phyloP scores from a whole-genome alignment of 371 early-diverging fungal genomes.

The Mortierella sp. region DNA sequence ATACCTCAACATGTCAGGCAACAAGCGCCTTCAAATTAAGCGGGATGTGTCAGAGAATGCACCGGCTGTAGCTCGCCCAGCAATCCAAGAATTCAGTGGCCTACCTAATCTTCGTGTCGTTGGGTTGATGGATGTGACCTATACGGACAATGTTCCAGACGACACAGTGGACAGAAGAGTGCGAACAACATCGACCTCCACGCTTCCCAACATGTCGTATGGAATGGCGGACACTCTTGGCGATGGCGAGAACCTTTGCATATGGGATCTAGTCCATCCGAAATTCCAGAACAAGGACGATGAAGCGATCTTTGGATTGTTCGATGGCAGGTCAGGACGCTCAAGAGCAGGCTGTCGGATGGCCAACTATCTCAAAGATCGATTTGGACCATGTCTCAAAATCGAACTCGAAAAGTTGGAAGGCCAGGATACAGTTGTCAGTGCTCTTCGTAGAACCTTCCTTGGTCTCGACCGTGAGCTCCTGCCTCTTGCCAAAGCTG shows the following conservation, averaged over 20 bases:
- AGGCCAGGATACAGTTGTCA: constrained; percentile 64
- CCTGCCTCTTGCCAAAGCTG: constrained; percentile 56
- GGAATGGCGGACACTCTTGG: constrained; percentile 90
- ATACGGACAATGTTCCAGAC: constrained; percentile 83
- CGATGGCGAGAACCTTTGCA: constrained; percentile 66
- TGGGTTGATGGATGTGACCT: constrained; percentile 90
- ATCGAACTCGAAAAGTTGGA: constrained; percentile 77
- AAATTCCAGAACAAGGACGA: constrained; percentile 83
- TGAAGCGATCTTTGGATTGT: constrained; percentile 89
- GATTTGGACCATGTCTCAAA: constrained; percentile 73
- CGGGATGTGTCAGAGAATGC: constrained; percentile 61
- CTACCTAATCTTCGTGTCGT: constrained; percentile 81
- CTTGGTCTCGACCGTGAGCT: constrained; percentile 81
- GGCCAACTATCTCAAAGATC: constrained; percentile 79
- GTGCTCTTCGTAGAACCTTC: constrained; percentile 81
- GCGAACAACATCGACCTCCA: constrained; percentile 81
- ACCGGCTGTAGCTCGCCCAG: constrained; percentile 54
- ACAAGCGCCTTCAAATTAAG: constrained; percentile 89
- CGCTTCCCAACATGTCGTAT: constrained; percentile 83
- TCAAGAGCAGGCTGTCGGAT: constrained; percentile 65
- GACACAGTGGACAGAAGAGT: constrained; percentile 85
- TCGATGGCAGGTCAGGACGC: constrained; percentile 79
- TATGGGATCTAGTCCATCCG: constrained; percentile 88
- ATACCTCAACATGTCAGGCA: constrained; percentile 92
- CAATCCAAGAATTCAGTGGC: constrained; percentile 83